Conservation (phyloP, 2,329 filamentous ascomycete species). For the Leptodontidium sp. region DNA sequence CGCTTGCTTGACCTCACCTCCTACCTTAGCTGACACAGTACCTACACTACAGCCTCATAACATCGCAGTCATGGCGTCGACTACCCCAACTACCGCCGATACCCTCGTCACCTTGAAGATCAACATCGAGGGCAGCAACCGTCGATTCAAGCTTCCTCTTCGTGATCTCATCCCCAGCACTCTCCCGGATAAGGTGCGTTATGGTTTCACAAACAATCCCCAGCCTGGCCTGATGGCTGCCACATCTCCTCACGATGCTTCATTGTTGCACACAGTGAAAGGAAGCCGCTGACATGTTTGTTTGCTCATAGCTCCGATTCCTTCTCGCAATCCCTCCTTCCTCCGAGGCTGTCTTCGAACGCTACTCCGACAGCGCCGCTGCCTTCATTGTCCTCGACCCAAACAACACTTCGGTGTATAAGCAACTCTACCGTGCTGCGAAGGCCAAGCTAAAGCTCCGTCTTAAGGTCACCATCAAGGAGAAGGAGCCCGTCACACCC, state of each 20-base stretch:
- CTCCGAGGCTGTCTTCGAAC: constrained; percentile 77
- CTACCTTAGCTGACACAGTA: constrained; percentile 36
- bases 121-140: constrained; percentile 75
- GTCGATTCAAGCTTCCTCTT: constrained; percentile 89
- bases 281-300: constrained; percentile 37
- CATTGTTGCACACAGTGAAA: neutral
- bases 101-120: constrained; percentile 88
- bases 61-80: constrained; percentile 44
- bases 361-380: constrained; percentile 92
- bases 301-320: constrained; percentile 67
- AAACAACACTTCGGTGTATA: constrained; percentile 84
- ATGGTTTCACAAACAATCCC: constrained; percentile 30
- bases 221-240: constrained; percentile 26
- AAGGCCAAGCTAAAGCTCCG: constrained; percentile 99
- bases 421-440: constrained; percentile 94
- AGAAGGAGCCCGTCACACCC: constrained; percentile 46
- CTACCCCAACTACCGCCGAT: constrained; percentile 57
- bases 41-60: constrained; percentile 29
- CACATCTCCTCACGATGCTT: constrained; percentile 15
- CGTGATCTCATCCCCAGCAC: constrained; percentile 78
- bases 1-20: constrained; percentile 30
- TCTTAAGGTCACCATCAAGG: constrained; percentile 71
- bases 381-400: constrained; percentile 82
- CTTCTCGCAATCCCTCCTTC: constrained; percentile 71
- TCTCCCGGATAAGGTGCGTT: constrained; percentile 83